phyloP scores from a whole-genome alignment of 148 eudicot species.

The Silene latifolia region DNA sequence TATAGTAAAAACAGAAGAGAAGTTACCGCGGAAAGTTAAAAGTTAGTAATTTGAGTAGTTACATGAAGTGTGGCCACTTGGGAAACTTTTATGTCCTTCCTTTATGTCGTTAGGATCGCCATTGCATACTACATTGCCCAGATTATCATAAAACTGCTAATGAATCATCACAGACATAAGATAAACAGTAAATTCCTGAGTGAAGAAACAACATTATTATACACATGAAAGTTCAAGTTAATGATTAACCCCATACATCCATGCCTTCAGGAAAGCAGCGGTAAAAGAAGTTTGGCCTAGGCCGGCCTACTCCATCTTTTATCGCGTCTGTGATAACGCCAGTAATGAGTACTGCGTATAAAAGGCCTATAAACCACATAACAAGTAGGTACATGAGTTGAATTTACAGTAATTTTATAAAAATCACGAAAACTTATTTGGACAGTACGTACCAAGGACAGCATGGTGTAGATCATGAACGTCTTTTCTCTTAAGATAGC shows the following conservation, averaged over 20 bases:
- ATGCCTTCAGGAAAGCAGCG: conserved; percentile 91
- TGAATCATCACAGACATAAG: neutral
- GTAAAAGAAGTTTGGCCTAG: conserved; percentile 92
- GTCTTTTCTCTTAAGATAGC: conserved; percentile 52
- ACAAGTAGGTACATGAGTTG: neutral
- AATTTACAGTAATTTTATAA: neutral
- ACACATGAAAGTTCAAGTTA: no score
- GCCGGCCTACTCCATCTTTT: conserved; percentile 88
- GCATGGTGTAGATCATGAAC: conserved; percentile 84
- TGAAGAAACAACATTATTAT: neutral
- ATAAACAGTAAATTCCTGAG: neutral
- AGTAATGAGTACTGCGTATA: conserved; percentile 61
- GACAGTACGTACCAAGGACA: conserved; percentile 69
- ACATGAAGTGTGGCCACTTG: conserved; percentile 95
- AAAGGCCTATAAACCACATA: conserved; percentile 43
- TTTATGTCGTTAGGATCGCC: conserved; percentile 49
- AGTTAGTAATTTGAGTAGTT: conserved; percentile 14
- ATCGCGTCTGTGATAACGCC: conserved; percentile 82
- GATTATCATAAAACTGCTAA: conserved; percentile 33
- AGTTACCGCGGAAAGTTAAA: neutral
- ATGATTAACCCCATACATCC: no score
- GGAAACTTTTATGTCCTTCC: conserved; percentile 96
- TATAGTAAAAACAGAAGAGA: no score
- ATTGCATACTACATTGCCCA: conserved; percentile 49
- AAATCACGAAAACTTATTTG: no score